A percentile compares a stretch with the other conserved stretches of the same genome.
These are phyloP conservation scores for Tilletia walkeri DNA, from an alignment of 1,284 basidiomycete genomes.

Conservation along the genomic window DNA sequence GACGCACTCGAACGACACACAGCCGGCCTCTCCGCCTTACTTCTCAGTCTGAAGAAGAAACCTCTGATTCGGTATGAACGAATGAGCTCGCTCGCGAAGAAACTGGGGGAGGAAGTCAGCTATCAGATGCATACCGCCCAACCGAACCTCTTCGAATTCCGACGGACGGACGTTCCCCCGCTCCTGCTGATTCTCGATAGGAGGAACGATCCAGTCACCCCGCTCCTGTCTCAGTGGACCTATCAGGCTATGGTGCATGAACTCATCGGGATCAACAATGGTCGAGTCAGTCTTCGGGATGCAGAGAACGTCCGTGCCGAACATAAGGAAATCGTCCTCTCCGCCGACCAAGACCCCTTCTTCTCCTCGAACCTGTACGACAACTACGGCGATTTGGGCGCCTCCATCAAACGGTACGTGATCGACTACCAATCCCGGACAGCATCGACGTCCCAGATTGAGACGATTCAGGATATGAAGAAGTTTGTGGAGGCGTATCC, in stretches of 20 bases:
- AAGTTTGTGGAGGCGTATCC: conserved; percentile 95
- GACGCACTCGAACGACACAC: conserved; percentile 75
- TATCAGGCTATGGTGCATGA: conserved; percentile 99
- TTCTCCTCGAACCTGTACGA: conserved; percentile 86
- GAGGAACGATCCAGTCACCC: conserved; percentile 95
- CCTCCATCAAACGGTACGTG: conserved; percentile 87
- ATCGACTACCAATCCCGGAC: conserved; percentile 81
- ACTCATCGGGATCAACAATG: conserved; percentile 87
- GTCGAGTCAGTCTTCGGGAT: conserved; percentile 77
- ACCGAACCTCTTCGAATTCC: conserved; percentile 60
- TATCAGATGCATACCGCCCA: conserved; percentile 56
- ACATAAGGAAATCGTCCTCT: conserved; percentile 90
- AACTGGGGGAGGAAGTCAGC: conserved; percentile 79
- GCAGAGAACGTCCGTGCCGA: conserved; percentile 87
- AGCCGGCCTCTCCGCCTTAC: conserved; percentile 78
- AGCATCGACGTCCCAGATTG: conserved; percentile 77
- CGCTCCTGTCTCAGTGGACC: conserved; percentile 96
- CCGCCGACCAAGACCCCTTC: conserved; percentile 87
- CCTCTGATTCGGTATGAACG: conserved; percentile 90
- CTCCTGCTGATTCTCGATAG: conserved; percentile 70
- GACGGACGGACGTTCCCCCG: conserved; percentile 61
- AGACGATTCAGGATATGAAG: conserved; percentile 78
- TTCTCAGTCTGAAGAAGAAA: conserved; percentile 93
- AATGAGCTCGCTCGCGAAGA: conserved; percentile 87
- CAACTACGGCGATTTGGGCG: conserved; percentile 95